Conservation (phyloP, 768 basidiomycete species). For the Hygrocybe punicea region DNA sequence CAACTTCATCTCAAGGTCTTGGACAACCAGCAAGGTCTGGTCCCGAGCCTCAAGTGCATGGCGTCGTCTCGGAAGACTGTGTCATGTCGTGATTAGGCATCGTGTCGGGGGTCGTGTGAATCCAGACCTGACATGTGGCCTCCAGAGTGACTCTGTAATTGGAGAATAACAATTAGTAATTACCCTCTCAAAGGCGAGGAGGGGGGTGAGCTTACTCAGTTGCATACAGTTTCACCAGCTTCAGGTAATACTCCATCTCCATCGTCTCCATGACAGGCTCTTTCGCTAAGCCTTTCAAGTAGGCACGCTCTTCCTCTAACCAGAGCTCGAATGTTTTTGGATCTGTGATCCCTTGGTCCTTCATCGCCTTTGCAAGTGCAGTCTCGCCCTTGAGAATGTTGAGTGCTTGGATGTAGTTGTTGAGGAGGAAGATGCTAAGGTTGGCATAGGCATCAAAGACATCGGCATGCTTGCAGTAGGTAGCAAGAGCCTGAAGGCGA, state of each 20-base stretch:
- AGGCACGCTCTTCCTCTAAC: slow-evolving; percentile 20
- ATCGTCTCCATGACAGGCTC: slow-evolving; percentile 19
- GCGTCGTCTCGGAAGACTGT: slow-evolving; percentile 2
- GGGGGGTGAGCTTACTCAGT: slow-evolving; percentile 4
- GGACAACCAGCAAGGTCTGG: background rate
- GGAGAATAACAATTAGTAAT: too few relatives aligned
- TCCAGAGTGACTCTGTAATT: too few relatives aligned
- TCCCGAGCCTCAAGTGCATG: background rate
- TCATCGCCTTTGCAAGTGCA: slow-evolving; percentile 7
- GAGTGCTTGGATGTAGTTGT: slow-evolving; percentile 28
- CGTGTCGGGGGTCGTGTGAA: too few relatives aligned
- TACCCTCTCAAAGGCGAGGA: too few relatives aligned
- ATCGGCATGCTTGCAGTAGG: slow-evolving; percentile 11
- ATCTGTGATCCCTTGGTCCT: background rate
- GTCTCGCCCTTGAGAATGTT: slow-evolving; percentile 11
- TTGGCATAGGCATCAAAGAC: slow-evolving; percentile 21
- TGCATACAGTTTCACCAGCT: slow-evolving; percentile 10
- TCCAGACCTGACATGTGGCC: too few relatives aligned
- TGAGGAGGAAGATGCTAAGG: slow-evolving; percentile 21
- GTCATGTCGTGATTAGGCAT: too few relatives aligned
- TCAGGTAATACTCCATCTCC: slow-evolving; percentile 18
- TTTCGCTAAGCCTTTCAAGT: slow-evolving; percentile 11
- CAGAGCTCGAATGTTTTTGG: slow-evolving; percentile 15
- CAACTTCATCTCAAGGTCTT: background rate
- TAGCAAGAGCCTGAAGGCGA: slow-evolving; percentile 18